Base-by-base conservation (phyloP, 2,329 filamentous ascomycete species). In the Sporothrix inflata region DNA sequence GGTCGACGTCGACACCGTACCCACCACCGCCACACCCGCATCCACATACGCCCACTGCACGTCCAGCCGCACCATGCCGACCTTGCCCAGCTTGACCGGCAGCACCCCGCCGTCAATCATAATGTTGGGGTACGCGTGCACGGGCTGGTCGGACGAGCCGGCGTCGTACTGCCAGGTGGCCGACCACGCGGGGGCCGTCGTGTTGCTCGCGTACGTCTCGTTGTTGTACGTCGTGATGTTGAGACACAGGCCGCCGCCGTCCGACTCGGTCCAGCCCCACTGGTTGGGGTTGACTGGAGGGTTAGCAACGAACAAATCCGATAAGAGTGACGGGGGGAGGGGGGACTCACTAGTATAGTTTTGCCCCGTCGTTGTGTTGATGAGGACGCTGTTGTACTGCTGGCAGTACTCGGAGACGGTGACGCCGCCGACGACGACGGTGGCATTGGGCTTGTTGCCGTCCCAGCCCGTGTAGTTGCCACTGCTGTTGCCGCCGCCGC, bases 61-160 rank as follows among this genome's bases (percentile, higher is more conserved):
- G 73, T 84, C 82, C 40, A 88, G 72, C 11, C 80, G 75, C 55
- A 88, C 77, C 42, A 78, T 75, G n/a, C 77, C 75, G 34, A 88
- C 76, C 55, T 78, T 73, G n/a, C 70, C 30, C 40, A 71, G 70
- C 53, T 71, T 51, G 74, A 82, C 76, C 0, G 86, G 87, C 27
- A 88, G 80, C 27, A 82, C 78, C 30, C 78, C 75, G 72, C 78
- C 77, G 53, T 85, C 82, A 57, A 88, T 76, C 76, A 83, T 83
- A 76, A 86, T 82, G 78, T 88, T 88, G 75, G 86, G 83, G 77
- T 83, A 88, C 16, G 85, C 87, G 75, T 88, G 86, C 73, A 88
- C 86, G 21, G 85, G 85, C 30, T 82, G 79, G 30, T 76, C 79
- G 69, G 74, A 74, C 1, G 81, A 77, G 40, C 80, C 82, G 11